Evolutionary conservation across 805 yeast genomes (phyloP), one percentile per base, ranked within the genome.

Genomic region (Sungouiozyma ichnusensis): DNA sequence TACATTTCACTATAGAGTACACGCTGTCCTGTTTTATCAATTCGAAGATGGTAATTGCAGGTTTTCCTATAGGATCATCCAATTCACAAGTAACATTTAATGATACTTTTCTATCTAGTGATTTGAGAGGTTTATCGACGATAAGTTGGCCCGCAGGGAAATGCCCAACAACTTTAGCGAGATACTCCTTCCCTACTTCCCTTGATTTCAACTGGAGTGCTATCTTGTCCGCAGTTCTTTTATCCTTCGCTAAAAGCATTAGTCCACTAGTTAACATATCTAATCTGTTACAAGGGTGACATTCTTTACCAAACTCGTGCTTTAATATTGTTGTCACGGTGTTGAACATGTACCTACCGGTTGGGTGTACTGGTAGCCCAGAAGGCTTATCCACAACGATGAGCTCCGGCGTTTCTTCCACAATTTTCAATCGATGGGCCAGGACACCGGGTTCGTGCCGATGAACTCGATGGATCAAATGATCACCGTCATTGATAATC

Each of bases 321-420:
- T 85, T 80, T 49, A 92, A 62, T 3, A 86, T 75, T 58, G 79
- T 81, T 9, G 94, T 84, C 16, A 85, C 73, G 0, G 94, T 76
- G 58, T 80, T 76, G 62, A 77, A 76, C 56, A 92, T 57, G 68
- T 79, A 77, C 48, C 88, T 65, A 0, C 97, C 98, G 0, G 96
- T 82, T 3, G 98, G 97, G 59, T 92, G 98, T 0, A 85, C 95
- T 0, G 98, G 97, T 2, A 92, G 72, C 0, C 98, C 97, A 3
- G 92, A 74, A 0, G 98, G 98, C 50, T 92, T 92, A 59, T 90
- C 95, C 17, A 92, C 80, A 3, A 84, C 94, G 4, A 92, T 68
- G 17, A 86, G 58, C 39, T 82, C 74, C 6, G 81, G 86, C 57
- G 85, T 80, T 53, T 87, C 85, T 55, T 70, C 72, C 0, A 88